Evolutionary conservation across 2,329 filamentous ascomycete species (phyloP).

Genomic region (Diaporthe eres): DNA sequence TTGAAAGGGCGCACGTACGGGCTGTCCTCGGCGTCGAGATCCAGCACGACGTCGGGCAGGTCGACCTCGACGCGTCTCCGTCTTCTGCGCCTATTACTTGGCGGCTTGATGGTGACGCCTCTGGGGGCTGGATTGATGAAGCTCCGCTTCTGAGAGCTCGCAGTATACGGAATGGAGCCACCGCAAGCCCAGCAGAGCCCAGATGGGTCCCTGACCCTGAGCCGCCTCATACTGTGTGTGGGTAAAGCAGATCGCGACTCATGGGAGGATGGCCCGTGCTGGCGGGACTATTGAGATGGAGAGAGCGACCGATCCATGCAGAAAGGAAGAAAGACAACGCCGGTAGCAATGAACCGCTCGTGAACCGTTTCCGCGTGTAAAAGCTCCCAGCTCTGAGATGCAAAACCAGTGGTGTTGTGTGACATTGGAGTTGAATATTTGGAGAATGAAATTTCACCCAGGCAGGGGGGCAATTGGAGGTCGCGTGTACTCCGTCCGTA

Average conservation of each 20-base stretch:
- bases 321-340: neutral
- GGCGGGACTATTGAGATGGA: neutral
- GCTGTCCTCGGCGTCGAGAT: slow-evolving; percentile 65
- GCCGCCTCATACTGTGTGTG: slow-evolving; percentile 35
- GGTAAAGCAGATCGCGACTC: slow-evolving; percentile 25
- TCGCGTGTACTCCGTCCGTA: slow-evolving; percentile 1
- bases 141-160: slow-evolving; percentile 19
- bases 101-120: neutral
- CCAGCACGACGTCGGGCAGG: slow-evolving; percentile 60
- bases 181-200: slow-evolving; percentile 13
- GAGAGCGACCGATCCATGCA: neutral
- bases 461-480: neutral
- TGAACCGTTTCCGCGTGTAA: neutral
- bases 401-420: neutral
- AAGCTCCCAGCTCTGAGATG: neutral
- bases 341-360: neutral
- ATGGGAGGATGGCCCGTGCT: slow-evolving; percentile 36
- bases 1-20: slow-evolving; percentile 59
- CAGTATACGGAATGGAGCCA: neutral
- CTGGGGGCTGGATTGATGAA: neutral
- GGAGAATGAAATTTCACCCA: neutral
- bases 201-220: slow-evolving; percentile 33
- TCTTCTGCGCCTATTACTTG: neutral
- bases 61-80: slow-evolving; percentile 48
- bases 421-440: neutral